Base-by-base conservation (phyloP, 192 early-diverging fungal genomes). In the Coemansia sp. region DNA sequence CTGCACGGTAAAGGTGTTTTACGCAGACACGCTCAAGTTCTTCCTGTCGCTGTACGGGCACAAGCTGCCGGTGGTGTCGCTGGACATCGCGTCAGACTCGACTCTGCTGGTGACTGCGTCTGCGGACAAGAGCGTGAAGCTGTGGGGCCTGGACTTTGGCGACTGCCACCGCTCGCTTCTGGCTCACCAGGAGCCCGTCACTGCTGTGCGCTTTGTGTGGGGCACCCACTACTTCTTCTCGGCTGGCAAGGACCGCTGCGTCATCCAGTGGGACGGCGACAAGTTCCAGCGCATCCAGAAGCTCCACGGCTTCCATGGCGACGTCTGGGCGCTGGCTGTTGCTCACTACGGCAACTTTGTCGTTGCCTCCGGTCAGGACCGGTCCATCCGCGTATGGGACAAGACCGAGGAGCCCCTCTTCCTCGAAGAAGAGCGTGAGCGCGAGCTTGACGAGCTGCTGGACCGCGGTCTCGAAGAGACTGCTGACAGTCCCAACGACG, bases 141-240 rank as follows among this genome's bases (percentile, higher is more conserved):
- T 99, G 31, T 99, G 96, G 96, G 96, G 96, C 28, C 71, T 97
- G 56, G 96, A 99, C 80, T 99, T 99, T 81, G 96, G 96, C 45
- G 96, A 99, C 82, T 99, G 96, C 66, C 96, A 96, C 69, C 86
- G 87, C 64, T 93, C 91, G 40, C 60, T 99, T 42, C 83, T 93
- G 57, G 94, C 93, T 14, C 96, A 99, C 81, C 86, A 92, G 62
- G 94, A 97, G 64, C 83, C 85, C 42, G 88, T 98, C 40, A 97
- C 93, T 78, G 72, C 77, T 11, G 84, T 90, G 28, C 85, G 87
- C 51, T 98, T 93, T 78, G 93, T 96, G 4, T 90, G 85, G 79
- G 90, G 91, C 21, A 97, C 94, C 6, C 94, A 98, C 80, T 95
- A 94, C 76, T 87, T 97, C 54, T 96, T 96, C 58, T 90, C 93